These are phyloP conservation scores for Cyclotella sp. DNA, from an alignment of 108 stramenopile genomes.

Conservation along the genomic window DNA sequence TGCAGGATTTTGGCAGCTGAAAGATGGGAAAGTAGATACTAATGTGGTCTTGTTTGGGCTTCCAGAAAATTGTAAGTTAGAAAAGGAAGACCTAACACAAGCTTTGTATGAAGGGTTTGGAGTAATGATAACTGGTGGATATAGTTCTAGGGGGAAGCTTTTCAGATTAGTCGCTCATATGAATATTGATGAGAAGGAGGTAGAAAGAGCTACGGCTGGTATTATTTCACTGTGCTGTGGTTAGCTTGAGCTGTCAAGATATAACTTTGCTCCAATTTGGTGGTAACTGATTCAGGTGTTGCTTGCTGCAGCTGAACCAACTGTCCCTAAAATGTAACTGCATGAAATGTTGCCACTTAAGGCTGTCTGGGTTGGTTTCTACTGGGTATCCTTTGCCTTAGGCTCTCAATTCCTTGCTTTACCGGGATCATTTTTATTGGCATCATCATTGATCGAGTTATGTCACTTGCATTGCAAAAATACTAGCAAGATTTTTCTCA, in stretches of 20 bases:
- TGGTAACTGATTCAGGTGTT: too few relatives aligned
- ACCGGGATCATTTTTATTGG: background rate
- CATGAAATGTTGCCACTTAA: too few relatives aligned
- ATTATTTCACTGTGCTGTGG: constrained; percentile 36
- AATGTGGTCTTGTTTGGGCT: constrained; percentile 89
- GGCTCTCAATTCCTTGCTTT: too few relatives aligned
- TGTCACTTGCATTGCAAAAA: background rate
- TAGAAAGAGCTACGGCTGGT: constrained; percentile 46
- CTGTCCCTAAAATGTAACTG: too few relatives aligned
- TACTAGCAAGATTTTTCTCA: background rate
- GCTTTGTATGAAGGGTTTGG: constrained; percentile 57
- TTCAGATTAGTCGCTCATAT: constrained; percentile 79
- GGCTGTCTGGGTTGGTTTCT: too few relatives aligned
- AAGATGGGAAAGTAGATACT: constrained; percentile 74
- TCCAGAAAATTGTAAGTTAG: constrained; percentile 56
- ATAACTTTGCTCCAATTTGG: too few relatives aligned
- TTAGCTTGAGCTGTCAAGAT: background rate
- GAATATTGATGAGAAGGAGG: constrained; percentile 69
- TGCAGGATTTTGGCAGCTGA: constrained; percentile 65
- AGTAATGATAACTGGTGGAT: constrained; percentile 73
- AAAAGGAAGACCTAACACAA: constrained; percentile 55
- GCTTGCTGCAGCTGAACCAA: too few relatives aligned
- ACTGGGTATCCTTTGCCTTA: too few relatives aligned
- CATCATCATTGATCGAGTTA: background rate
- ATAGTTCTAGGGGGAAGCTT: constrained; percentile 70